Evolutionary conservation across 306 rosid species (phyloP).

Genomic region (Dalbergia cultrata): DNA sequence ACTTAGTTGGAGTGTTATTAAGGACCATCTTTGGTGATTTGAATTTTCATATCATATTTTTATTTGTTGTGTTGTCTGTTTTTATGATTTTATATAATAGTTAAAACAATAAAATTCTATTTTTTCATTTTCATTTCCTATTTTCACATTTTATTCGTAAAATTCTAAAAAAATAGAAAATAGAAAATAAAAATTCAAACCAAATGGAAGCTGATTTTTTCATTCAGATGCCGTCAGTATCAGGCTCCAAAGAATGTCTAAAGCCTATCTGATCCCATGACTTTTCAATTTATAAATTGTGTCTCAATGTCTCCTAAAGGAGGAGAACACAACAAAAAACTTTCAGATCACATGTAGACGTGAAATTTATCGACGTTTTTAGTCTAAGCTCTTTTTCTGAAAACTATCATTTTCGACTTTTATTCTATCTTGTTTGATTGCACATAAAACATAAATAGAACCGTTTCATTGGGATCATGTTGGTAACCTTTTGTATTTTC

Average conservation of each 20-base stretch:
- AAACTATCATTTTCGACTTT: constrained; percentile 35
- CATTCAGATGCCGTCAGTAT: neutral
- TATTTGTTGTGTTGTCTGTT: no score
- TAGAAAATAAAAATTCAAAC: no score
- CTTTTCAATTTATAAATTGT: constrained; percentile 14
- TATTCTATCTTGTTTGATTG: constrained; percentile 28
- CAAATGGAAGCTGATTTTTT: neutral
- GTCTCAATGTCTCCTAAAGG: constrained; percentile 39
- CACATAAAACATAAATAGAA: constrained; percentile 18
- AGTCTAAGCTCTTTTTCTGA: constrained; percentile 23
- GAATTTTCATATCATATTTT: no score
- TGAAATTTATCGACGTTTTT: constrained; percentile 5
- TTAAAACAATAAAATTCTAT: no score
- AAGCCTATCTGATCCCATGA: neutral
- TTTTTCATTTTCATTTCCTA: no score
- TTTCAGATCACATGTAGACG: neutral
- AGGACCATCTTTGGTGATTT: no score
- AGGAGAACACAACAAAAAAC: constrained; percentile 42
- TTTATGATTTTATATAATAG: no score
- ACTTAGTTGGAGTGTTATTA: no score
- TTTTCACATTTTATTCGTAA: no score
- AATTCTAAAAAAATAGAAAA: no score
- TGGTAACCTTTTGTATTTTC: constrained; percentile 38
- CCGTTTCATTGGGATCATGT: constrained; percentile 46
- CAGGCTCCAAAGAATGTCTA: neutral